phyloP scores from a whole-genome alignment of 768 basidiomycete genomes.

The Agaricus subrufescens region DNA sequence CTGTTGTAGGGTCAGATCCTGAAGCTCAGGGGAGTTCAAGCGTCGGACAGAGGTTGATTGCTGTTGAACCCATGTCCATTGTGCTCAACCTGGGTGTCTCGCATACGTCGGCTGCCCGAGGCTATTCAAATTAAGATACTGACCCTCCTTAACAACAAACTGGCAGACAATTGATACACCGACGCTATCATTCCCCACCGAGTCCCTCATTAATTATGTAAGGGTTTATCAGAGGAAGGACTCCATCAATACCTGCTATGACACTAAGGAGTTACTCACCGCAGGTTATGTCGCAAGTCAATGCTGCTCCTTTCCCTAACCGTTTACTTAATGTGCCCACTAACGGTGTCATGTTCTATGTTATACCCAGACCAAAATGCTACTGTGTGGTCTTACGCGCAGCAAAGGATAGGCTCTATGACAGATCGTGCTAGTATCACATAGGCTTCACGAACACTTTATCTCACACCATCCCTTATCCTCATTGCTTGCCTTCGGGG shows the following conservation, averaged over 20 bases:
- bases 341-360: neutral
- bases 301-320: too few species aligned
- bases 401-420: constrained; percentile 28
- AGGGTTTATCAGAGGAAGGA: constrained; percentile 72
- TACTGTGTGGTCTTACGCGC: constrained; percentile 36
- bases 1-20: constrained; percentile 36
- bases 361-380: constrained; percentile 32
- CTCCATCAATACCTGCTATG: constrained; percentile 57
- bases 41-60: constrained; percentile 55
- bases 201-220: constrained; percentile 74
- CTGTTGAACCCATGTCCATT: constrained; percentile 58
- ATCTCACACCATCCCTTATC: too few species aligned
- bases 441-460: too few species aligned
- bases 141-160: too few species aligned
- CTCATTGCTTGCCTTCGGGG: too few species aligned
- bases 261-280: too few species aligned
- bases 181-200: constrained; percentile 66
- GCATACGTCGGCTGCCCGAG: constrained; percentile 25
- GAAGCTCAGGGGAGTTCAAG: constrained; percentile 30
- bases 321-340: too few species aligned
- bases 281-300: too few species aligned
- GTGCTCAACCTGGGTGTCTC: constrained; percentile 63
- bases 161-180: constrained; percentile 7
- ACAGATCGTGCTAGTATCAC: too few species aligned
- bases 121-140: too few species aligned